Percentiles rank a stretch among this genome's conserved stretches.
Evolutionary conservation across 139 green algal species (phyloP).

Genomic region (Pseudopediastrum boryanum): DNA sequence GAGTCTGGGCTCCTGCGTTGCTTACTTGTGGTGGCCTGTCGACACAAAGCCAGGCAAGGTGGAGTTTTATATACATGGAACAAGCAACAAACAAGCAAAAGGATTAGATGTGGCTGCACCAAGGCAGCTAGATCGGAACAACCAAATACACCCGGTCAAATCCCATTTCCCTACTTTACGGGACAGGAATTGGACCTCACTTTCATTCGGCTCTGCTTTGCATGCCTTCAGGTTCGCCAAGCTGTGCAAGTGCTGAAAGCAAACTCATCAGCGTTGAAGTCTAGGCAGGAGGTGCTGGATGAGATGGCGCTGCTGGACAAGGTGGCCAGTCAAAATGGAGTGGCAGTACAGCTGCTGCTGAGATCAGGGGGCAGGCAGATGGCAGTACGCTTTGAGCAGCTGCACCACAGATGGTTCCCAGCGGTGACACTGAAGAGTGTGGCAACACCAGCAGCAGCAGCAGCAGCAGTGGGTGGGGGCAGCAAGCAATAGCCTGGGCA

Average conservation of each 20-base stretch:
- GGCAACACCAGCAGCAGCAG: constrained; percentile 18
- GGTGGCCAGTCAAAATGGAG: constrained; percentile 3
- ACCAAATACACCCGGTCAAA: background rate
- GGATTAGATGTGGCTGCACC: background rate
- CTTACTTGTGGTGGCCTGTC: no score
- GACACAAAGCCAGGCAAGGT: no score
- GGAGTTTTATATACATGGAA: no score
- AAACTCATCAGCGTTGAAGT: background rate
- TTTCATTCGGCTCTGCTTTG: background rate
- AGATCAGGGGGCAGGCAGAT: background rate
- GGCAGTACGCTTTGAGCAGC: background rate
- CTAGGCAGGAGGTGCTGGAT: background rate
- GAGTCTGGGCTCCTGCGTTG: no score
- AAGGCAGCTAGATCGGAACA: background rate
- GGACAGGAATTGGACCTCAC: background rate
- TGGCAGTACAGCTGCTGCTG: constrained; percentile 13
- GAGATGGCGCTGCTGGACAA: background rate
- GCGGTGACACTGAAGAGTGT: constrained; percentile 23
- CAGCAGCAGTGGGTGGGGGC: no score
- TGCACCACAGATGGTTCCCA: constrained; percentile 23
- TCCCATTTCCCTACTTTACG: background rate
- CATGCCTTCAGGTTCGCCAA: background rate
- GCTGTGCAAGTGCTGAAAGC: background rate
- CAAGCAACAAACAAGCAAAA: no score
- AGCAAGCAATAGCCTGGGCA: no score